These are phyloP conservation scores for Hymenoscyphus salicellus DNA, from an alignment of 2,329 filamentous ascomycete genomes.

Conservation along the genomic window DNA sequence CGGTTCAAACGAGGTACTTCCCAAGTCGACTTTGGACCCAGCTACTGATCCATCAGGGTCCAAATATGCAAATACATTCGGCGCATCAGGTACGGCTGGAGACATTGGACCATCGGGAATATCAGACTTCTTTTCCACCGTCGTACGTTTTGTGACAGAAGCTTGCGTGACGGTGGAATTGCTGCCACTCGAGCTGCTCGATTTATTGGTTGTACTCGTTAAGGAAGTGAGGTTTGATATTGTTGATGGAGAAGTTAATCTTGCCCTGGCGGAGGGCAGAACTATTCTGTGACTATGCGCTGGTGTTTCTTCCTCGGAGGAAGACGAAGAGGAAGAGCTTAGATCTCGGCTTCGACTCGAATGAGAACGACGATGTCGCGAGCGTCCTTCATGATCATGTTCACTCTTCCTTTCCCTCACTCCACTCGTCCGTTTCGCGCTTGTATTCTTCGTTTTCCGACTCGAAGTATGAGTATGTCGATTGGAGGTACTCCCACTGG, in stretches of 20 bases:
- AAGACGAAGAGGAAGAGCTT: constrained; percentile 27
- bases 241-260: constrained; percentile 35
- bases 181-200: constrained; percentile 42
- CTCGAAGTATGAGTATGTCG: constrained; percentile 24
- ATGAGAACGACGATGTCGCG: constrained; percentile 21
- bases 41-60: constrained; percentile 20
- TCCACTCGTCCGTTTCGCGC: constrained; percentile 20
- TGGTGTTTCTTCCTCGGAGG: constrained; percentile 27
- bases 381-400: constrained; percentile 17
- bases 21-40: constrained; percentile 9
- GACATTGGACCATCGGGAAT: constrained; percentile 26
- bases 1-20: not conserved
- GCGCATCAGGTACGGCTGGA: constrained; percentile 33
- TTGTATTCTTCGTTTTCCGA: constrained; percentile 24
- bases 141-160: constrained; percentile 30
- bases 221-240: constrained; percentile 35
- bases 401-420: constrained; percentile 22
- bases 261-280: constrained; percentile 27
- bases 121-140: constrained; percentile 21
- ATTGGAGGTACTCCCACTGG: constrained; percentile 9
- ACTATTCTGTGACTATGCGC: constrained; percentile 27
- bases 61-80: constrained; percentile 32
- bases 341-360: constrained; percentile 24
- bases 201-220: constrained; percentile 36
- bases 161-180: constrained; percentile 42